Base-by-base conservation (phyloP, 257 asterid species). In the Jacaranda copaia region DNA sequence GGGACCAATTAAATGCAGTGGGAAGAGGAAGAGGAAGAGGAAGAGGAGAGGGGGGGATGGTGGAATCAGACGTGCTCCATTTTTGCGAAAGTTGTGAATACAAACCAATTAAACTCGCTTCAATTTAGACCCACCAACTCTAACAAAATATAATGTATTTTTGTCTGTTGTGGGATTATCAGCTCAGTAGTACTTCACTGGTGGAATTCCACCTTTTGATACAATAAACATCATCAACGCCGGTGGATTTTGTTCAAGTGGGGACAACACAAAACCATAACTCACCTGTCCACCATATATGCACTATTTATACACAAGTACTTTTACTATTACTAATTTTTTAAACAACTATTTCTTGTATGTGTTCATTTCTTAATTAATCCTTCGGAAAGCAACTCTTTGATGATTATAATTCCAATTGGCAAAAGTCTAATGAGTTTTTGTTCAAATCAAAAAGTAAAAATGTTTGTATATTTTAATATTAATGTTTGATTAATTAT, bases 31-130 rank as follows among this genome's bases (percentile, higher is more conserved):
- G 32, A n/a, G n/a, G n/a, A n/a, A n/a, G n/a, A n/a, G n/a, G n/a
- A n/a, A n/a, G n/a, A n/a, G n/a, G n/a, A n/a, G n/a, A 25, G 64
- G 42, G 59, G 53, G 45, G 76, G 74, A 51, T 48, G 65, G 86
- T 78, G 85, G 82, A 80, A 76, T 87, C 88, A 80, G 55, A 80
- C 89, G 93, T 89, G 91, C 84, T 62, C 89, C 93, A 80, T 74
- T 49, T 72, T 6, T 36, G 53, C 5, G 48, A 73, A 80, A 79
- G 69, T 42, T 52, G 55, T 70, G 12, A 75, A 51, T n/a, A 5
- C 12, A 36, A 51, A 81, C 83, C 70, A 66, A 67, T 72, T 58
- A 19, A 42, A 25, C 32, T 57, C 56, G 20, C 64, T 38, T 18
- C 25, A 18, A 20, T 76, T 64, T 40, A 75, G 72, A 35, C 72